phyloP scores from a whole-genome alignment of 352 stramenopile genomes.

The Phytophthora fragariae region DNA sequence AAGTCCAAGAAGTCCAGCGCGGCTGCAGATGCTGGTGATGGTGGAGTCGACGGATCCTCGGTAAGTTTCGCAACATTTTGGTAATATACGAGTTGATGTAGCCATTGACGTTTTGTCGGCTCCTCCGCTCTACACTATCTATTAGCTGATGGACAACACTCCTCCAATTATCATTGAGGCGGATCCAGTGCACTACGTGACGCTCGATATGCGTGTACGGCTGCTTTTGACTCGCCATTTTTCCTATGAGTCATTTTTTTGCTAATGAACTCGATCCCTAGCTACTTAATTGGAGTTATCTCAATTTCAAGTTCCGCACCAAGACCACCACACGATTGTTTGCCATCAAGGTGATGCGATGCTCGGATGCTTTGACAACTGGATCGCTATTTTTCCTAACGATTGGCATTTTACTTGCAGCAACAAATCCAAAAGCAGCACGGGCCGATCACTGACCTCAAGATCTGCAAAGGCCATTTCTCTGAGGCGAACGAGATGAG shows the following conservation, averaged over 20 bases:
- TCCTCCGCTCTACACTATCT: background rate
- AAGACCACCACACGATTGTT: constrained; percentile 65
- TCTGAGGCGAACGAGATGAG: constrained; percentile 61
- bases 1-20: constrained; percentile 37
- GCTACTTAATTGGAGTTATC: constrained; percentile 72
- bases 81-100: background rate
- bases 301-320: constrained; percentile 63
- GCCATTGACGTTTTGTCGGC: background rate
- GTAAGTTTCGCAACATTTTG: constrained; percentile 14
- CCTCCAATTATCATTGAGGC: constrained; percentile 47
- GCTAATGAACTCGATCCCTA: constrained; percentile 13
- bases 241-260: background rate
- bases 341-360: constrained; percentile 46
- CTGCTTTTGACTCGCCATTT: background rate
- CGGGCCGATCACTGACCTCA: constrained; percentile 57
- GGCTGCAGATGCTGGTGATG: constrained; percentile 20
- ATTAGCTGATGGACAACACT: constrained; percentile 42
- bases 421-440: constrained; percentile 65
- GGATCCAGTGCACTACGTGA: constrained; percentile 57
- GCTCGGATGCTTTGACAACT: background rate
- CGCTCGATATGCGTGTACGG: constrained; percentile 63
- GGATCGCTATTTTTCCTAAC: background rate
- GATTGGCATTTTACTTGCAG: constrained; percentile 16
- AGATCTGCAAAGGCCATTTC: constrained; percentile 68
- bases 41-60: constrained; percentile 16